These are phyloP conservation scores for Suhomyces choctaworum DNA, from an alignment of 1,139 yeast species.

Conservation along the genomic window DNA sequence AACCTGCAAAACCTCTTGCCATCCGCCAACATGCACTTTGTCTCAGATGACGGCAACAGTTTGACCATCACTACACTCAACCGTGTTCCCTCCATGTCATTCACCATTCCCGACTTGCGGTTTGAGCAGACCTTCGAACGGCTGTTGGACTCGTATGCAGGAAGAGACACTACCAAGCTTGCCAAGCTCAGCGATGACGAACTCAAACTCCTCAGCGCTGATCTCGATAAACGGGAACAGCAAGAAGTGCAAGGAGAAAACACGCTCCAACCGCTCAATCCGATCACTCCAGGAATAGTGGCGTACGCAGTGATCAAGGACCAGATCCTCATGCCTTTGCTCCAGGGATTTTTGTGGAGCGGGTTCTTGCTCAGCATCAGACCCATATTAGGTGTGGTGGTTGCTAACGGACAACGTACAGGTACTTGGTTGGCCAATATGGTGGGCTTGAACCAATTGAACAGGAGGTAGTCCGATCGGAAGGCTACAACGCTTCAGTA, in stretches of 20 bases:
- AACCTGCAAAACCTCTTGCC: conserved; percentile 1
- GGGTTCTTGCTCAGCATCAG: conserved; percentile 33
- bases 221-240: conserved; percentile 27
- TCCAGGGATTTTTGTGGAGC: conserved; percentile 47
- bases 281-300: conserved; percentile 49
- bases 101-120: conserved; percentile 62
- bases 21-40: neutral
- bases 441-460: conserved; percentile 24
- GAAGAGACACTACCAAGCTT: conserved; percentile 12
- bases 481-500: too few species aligned
- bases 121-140: conserved; percentile 62
- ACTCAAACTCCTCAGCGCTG: conserved; percentile 22
- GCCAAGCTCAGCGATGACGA: conserved; percentile 22
- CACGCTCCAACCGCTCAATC: conserved; percentile 7
- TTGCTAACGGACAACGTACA: conserved; percentile 32
- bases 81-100: conserved; percentile 8
- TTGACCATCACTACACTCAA: neutral
- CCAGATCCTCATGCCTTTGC: conserved; percentile 66
- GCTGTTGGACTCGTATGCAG: conserved; percentile 43
- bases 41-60: neutral
- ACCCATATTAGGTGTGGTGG: conserved; percentile 31
- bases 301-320: conserved; percentile 61
- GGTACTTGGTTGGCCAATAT: conserved; percentile 31
- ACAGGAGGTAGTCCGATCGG: conserved; percentile 1
- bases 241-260: conserved; percentile 17